Evolutionary conservation across 2,329 filamentous ascomycete genomes (phyloP).

Genomic region (Hymenoscyphus scutula): DNA sequence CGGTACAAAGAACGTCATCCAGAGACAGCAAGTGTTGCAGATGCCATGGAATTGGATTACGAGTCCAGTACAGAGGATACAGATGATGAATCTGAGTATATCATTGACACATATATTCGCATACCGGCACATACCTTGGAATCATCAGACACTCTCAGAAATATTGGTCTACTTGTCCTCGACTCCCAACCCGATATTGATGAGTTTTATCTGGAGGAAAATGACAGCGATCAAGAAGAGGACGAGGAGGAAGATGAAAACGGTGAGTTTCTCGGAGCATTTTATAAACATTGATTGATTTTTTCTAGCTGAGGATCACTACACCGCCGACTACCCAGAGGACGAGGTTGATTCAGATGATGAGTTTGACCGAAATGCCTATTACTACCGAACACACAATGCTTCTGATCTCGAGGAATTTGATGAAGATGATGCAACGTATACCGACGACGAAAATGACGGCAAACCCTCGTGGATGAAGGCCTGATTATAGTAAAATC

Average conservation of each 20-base stretch:
- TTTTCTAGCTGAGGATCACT: conserved; percentile 69
- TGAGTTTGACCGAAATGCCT: conserved; percentile 56
- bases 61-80: conserved; percentile 43
- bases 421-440: conserved; percentile 28
- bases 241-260: conserved; percentile 66
- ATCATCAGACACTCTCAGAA: conserved; percentile 46
- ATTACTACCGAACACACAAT: conserved; percentile 48
- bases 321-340: conserved; percentile 76
- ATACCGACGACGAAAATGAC: conserved; percentile 31
- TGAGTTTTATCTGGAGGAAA: conserved; percentile 58
- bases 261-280: conserved; percentile 42
- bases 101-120: conserved; percentile 64
- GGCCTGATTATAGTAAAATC: conserved; percentile 6
- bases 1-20: conserved; percentile 57
- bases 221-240: conserved; percentile 60
- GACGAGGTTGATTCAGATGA: conserved; percentile 74
- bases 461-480: conserved; percentile 32
- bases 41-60: conserved; percentile 40
- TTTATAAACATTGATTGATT: conserved; percentile 19
- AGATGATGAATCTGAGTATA: conserved; percentile 54
- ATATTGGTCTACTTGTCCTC: conserved; percentile 41
- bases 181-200: conserved; percentile 43
- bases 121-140: conserved; percentile 53
- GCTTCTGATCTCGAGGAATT: conserved; percentile 35
- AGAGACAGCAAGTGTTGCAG: conserved; percentile 34